phyloP scores from a whole-genome alignment of 768 basidiomycete species.

The Daedaleopsis sinensis region DNA sequence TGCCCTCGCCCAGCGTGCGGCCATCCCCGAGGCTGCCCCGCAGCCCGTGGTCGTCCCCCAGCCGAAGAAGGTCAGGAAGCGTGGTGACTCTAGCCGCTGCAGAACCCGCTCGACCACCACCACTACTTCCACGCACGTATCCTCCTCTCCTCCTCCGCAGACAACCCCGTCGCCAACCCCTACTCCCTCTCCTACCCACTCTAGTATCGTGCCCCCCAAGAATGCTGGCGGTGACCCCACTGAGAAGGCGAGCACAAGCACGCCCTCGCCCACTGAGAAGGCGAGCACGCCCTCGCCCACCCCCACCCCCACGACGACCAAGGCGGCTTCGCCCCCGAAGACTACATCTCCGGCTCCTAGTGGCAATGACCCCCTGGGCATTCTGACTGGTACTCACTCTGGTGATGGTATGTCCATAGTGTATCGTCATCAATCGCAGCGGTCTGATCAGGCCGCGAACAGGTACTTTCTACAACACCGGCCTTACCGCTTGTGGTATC shows the following conservation, averaged over 20 bases:
- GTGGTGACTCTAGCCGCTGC: slow-evolving; percentile 22
- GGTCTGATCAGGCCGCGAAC: slow-evolving; percentile 22
- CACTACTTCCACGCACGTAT: slow-evolving; percentile 19
- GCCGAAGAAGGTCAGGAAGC: slow-evolving; percentile 17
- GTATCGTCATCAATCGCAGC: not conserved
- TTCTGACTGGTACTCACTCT: slow-evolving; percentile 19
- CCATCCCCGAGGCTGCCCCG: slow-evolving; percentile 30
- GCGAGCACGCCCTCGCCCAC: not conserved
- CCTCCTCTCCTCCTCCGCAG: slow-evolving; percentile 6
- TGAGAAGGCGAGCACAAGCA: not conserved
- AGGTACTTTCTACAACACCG: slow-evolving; percentile 62
- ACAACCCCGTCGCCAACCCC: not conserved
- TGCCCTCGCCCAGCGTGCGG: slow-evolving; percentile 48
- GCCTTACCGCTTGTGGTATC: slow-evolving; percentile 67
- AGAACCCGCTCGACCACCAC: slow-evolving; percentile 21
- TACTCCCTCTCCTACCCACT: not conserved
- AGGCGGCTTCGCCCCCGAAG: slow-evolving; percentile 3
- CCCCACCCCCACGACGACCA: slow-evolving; percentile 5
- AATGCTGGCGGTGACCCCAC: slow-evolving; percentile 15
- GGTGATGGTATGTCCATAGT: slow-evolving; percentile 29
- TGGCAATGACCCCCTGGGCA: slow-evolving; percentile 3
- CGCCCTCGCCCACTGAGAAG: not conserved
- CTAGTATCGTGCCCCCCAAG: slow-evolving; percentile 4
- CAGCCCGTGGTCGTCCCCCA: slow-evolving; percentile 14
- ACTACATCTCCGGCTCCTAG: slow-evolving; percentile 4